Evolutionary conservation across 2,329 filamentous ascomycete genomes (phyloP).

Genomic region (Pseudopyrenochaeta lycopersici): DNA sequence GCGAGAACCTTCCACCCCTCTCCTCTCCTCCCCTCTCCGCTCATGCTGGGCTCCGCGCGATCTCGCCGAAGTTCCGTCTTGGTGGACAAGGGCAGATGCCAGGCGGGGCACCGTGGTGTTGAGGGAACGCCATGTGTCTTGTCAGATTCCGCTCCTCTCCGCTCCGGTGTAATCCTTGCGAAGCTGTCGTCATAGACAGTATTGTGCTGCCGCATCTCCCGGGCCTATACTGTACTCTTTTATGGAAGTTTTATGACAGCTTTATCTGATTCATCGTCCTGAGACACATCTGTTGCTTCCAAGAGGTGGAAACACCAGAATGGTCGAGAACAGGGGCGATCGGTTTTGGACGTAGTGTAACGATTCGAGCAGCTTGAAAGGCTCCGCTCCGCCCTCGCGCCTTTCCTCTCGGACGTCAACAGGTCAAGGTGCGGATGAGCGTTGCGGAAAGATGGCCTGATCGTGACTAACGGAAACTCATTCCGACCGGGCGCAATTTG

Average conservation of each 20-base stretch:
- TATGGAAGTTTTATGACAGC: neutral
- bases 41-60: neutral
- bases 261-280: neutral
- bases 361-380: neutral
- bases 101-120: neutral
- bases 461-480: conserved; percentile 25
- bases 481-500: conserved; percentile 16
- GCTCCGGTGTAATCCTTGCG: neutral
- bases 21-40: too few relatives aligned
- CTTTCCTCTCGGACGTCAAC: neutral
- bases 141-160: neutral
- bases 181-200: neutral
- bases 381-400: conserved; percentile 12
- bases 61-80: neutral
- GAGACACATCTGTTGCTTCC: neutral
- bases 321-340: neutral
- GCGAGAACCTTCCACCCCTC: too few relatives aligned
- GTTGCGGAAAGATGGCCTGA: conserved; percentile 17
- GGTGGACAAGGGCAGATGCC: neutral
- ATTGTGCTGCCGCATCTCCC: neutral
- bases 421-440: conserved; percentile 12
- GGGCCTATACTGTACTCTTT: neutral
- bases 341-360: neutral
- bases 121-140: neutral
- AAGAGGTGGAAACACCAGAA: neutral